A percentile compares a stretch with the other conserved stretches of the same genome.
Evolutionary conservation across 495 filamentous ascomycete species (phyloP).

Genomic region (Podospora didyma): DNA sequence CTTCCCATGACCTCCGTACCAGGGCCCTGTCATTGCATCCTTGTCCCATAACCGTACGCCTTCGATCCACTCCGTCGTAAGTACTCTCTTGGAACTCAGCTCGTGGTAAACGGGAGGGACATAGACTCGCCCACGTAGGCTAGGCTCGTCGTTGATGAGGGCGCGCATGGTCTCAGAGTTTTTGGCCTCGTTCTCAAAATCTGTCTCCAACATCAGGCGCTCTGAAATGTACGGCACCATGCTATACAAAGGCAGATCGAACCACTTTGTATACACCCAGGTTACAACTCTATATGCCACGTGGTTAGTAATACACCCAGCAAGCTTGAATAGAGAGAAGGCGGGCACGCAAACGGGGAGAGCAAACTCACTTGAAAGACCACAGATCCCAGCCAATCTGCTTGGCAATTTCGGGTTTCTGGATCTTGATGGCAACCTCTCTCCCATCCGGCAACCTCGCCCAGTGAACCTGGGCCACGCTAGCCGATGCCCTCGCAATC

Average conservation of each 20-base stretch:
- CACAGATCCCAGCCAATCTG: constrained; percentile 92
- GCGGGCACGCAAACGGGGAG: not conserved
- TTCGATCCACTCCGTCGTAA: constrained; percentile 98
- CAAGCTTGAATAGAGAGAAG: not conserved
- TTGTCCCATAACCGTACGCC: constrained; percentile 90
- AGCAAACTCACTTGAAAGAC: constrained; percentile 73
- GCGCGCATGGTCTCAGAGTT: constrained; percentile 81
- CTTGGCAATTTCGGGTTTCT: constrained; percentile 87
- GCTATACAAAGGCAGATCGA: constrained; percentile 83
- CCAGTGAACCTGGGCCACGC: constrained; percentile 96
- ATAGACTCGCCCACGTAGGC: constrained; percentile 75
- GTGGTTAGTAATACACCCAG: constrained; percentile 6
- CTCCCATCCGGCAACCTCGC: constrained; percentile 76
- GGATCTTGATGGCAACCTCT: constrained; percentile 92
- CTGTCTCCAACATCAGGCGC: constrained; percentile 83
- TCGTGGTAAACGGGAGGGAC: constrained; percentile 81
- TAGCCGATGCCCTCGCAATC: constrained; percentile 79
- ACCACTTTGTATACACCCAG: constrained; percentile 70
- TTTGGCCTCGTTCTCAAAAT: constrained; percentile 85
- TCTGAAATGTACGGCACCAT: constrained; percentile 88
- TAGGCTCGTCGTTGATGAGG: constrained; percentile 71
- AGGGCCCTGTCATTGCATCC: constrained; percentile 63
- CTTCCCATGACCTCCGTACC: constrained; percentile 70
- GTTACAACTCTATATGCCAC: constrained; percentile 59
- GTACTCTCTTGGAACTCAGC: constrained; percentile 75